Base-by-base conservation (phyloP, 441 rosid species). In the Brassica hybrid region DNA sequence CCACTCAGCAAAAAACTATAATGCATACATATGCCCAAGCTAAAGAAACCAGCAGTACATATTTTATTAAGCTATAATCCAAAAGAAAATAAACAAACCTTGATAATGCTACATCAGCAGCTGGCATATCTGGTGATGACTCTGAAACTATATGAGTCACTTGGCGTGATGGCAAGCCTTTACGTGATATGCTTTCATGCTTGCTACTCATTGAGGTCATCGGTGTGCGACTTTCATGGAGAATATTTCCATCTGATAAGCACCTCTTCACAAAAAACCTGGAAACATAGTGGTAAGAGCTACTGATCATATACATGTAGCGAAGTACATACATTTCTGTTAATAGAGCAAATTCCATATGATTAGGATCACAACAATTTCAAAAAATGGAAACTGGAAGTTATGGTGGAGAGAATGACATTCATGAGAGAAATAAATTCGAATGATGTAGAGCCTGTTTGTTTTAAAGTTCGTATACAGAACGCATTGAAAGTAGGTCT, bases 201-300 rank as follows among this genome's bases (percentile, higher is more conserved):
- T 85, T 83, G 67, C 59, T 83, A 78, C 86, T 82, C 72, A 83
- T 69, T 45, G 84, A 81, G n/a, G 88, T 83, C 81, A 90, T 76
- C 5, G 93, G 82, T 14, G 90, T 81, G 60, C 58, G 48, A 64
- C 82, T 84, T 78, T 76, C 86, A 27, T 27, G 90, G 78, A 92
- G 90, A 72, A 94, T 84, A 83, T 89, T 94, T 82, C 98, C 98
- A 85, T 89, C 98, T 32, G 98, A 96, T 64, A 90, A 86, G 81
- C 92, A 94, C 84, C 98, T 87, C 82, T 90, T 88, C 83, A 89
- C 86, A 77, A 81, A 69, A 65, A 90, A 85, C 89, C 98, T 95
- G 83, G 75, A 84, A 69, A 78, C 69, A 72, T 62, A 77, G 65
- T 76, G 72, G 32, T 63, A 61, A 75, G 65, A 66, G 79, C 77